Percentiles rank a stretch among this genome's conserved stretches.
phyloP scores from a whole-genome alignment of 768 basidiomycete species.

The Boletus sp. region DNA sequence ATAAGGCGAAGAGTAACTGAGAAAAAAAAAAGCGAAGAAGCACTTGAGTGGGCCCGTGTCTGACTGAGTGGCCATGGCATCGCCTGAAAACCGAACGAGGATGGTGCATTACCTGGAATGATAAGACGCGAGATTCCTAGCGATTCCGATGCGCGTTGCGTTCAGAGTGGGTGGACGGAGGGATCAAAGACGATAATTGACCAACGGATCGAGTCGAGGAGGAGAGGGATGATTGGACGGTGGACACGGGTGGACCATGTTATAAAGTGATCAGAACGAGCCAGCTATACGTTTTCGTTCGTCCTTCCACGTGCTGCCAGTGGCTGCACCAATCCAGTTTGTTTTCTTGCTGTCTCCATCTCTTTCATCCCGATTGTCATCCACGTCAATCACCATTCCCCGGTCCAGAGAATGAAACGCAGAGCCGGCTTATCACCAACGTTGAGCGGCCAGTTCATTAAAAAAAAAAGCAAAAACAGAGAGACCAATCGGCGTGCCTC shows the following conservation, averaged over 20 bases:
- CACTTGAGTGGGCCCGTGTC: neutral
- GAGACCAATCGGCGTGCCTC: neutral
- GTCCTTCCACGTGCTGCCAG: slow-evolving; percentile 21
- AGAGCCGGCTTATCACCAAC: slow-evolving; percentile 1
- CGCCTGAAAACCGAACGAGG: neutral
- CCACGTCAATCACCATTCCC: neutral
- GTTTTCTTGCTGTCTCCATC: neutral
- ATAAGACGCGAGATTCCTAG: neutral
- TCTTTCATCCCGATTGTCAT: neutral
- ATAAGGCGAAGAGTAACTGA: neutral
- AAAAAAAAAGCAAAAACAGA: neutral
- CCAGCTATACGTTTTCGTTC: slow-evolving; percentile 26
- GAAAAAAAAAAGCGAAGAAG: neutral
- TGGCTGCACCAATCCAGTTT: neutral
- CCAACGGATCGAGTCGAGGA: neutral
- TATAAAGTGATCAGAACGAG: slow-evolving; percentile 28
- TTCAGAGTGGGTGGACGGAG: neutral
- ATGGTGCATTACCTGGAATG: neutral
- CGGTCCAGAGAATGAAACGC: neutral
- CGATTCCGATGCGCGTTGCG: neutral
- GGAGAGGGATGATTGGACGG: neutral
- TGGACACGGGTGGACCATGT: slow-evolving; percentile 19
- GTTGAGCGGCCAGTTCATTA: neutral
- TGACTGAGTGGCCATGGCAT: neutral
- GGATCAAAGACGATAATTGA: neutral